Base-by-base conservation (phyloP, 208 protist species). In the Leishmania arabica region DNA sequence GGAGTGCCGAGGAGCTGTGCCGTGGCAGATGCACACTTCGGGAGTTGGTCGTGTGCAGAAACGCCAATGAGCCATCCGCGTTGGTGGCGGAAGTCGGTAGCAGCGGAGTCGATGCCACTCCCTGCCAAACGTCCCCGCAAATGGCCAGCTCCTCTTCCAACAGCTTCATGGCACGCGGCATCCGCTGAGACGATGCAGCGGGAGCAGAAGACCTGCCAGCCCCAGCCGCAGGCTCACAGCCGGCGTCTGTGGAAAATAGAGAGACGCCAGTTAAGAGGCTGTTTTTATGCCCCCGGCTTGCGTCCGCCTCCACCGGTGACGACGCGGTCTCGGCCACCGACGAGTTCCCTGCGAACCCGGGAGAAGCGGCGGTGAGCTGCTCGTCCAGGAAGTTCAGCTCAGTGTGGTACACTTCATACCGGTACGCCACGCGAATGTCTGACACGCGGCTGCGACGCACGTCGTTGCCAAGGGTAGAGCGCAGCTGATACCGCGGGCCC, bases 361-460 rank as follows among this genome's bases (percentile, higher is more conserved):
- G 19, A 62, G 72, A 53, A 27, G 49, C 72, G 72, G 45, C 72
- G 53, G 79, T 47, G 21, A 97, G 90, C 82, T 96, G 93, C 69
- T 89, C 90, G 56, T 95, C 91, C 42, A 99, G 79, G 77, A 95
- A 97, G 80, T 97, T 87, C 11, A 98, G 80, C 86, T 99, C 98
- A 42, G 86, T 90, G 80, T 97, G 92, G 66, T 99, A 97, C 13
- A 92, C 95, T 87, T 99, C 97, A 80, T 96, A 95, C 53, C 99
- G 97, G 83, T 98, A 99, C 40, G 90, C 90, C 34, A 99, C 89
- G 64, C 99, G 95, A 68, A 99, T 97, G 83, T 99, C 95, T 8
- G 99, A 99, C 8, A 99, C 96, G 71, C 99, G 99, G 72, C 98
- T 99, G 68, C 93, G 92, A 31, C 88, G 87, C 17, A 98, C 97